Conservation (phyloP, 1,284 basidiomycete genomes). For the Anthracocystis setariae region DNA sequence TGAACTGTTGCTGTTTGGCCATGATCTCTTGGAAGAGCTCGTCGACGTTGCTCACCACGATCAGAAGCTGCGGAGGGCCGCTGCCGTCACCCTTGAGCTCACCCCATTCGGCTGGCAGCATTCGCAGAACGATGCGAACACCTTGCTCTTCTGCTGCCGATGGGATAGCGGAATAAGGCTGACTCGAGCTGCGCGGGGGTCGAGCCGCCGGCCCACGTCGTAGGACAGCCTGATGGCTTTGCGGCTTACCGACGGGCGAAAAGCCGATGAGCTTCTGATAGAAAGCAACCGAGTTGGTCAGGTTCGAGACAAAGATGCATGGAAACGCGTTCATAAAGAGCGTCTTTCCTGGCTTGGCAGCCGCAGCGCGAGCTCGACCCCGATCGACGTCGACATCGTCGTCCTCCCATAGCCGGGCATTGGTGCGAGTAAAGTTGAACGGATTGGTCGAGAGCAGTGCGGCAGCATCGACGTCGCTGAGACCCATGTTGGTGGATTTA, state of each 20-base stretch:
- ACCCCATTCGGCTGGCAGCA: slow-evolving; percentile 43
- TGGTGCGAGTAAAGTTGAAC: slow-evolving; percentile 31
- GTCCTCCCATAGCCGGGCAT: slow-evolving; percentile 36
- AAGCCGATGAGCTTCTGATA: slow-evolving; percentile 50
- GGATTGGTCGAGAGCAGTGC: slow-evolving; percentile 42
- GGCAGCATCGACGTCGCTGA: slow-evolving; percentile 41
- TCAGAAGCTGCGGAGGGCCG: slow-evolving; percentile 40
- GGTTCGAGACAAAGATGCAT: slow-evolving; percentile 40
- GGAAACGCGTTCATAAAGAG: slow-evolving; percentile 41
- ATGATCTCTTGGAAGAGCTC: slow-evolving; percentile 43
- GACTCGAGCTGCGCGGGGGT: slow-evolving; percentile 20
- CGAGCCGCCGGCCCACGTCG: slow-evolving; percentile 37
- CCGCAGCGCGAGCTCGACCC: slow-evolving; percentile 8
- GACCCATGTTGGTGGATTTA: slow-evolving; percentile 53
- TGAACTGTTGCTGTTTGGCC: slow-evolving; percentile 40
- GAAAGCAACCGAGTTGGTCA: slow-evolving; percentile 38
- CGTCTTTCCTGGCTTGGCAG: slow-evolving; percentile 19
- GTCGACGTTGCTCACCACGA: slow-evolving; percentile 47
- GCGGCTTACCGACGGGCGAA: slow-evolving; percentile 41
- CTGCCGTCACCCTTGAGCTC: slow-evolving; percentile 43
- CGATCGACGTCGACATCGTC: slow-evolving; percentile 47
- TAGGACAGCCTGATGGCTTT: slow-evolving; percentile 35
- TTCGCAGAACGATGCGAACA: slow-evolving; percentile 39
- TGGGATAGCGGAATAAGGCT: slow-evolving; percentile 37
- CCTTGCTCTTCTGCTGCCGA: slow-evolving; percentile 35